phyloP scores from a whole-genome alignment of 371 early-diverging fungal species.

The Syncephalastrum contaminatum region DNA sequence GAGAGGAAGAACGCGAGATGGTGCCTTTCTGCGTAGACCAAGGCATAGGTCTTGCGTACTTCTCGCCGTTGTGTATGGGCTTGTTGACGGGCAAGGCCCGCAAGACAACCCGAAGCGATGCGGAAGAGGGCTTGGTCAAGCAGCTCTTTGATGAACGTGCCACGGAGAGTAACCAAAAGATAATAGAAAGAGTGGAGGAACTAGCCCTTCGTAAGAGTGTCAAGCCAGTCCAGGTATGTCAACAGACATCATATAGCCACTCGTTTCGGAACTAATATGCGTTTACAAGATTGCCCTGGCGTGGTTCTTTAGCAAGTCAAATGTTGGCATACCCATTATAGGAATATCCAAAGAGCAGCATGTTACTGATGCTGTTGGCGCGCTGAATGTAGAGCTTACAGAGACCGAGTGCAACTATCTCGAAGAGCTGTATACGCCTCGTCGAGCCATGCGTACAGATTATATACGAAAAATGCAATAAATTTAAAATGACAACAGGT shows the following conservation, averaged over 20 bases:
- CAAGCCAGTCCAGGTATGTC: conserved; percentile 10
- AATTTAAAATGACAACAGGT: too few relatives aligned
- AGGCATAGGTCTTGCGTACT: conserved; percentile 38
- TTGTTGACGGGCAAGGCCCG: conserved; percentile 17
- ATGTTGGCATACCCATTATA: conserved; percentile 39
- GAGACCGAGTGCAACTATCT: conserved; percentile 36
- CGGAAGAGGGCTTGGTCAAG: conserved; percentile 4
- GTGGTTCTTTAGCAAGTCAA: conserved; percentile 41
- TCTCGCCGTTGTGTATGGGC: conserved; percentile 35
- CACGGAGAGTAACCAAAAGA: not conserved
- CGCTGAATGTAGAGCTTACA: conserved; percentile 31
- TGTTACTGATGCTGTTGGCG: conserved; percentile 30
- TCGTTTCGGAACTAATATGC: conserved; percentile 8
- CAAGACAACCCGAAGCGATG: conserved; percentile 1
- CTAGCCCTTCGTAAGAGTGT: conserved; percentile 22
- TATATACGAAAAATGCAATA: too few relatives aligned
- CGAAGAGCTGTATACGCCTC: conserved; percentile 29
- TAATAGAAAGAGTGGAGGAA: conserved; percentile 18
- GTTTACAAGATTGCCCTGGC: conserved; percentile 39
- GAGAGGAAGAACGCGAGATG: conserved; percentile 59
- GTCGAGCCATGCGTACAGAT: not conserved
- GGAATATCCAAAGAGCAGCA: conserved; percentile 33
- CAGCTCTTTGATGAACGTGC: not conserved
- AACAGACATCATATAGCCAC: not conserved
- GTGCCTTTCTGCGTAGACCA: conserved; percentile 32